Evolutionary conservation across 2,329 filamentous ascomycete genomes (phyloP).

Genomic region (Claviceps fusiformis): DNA sequence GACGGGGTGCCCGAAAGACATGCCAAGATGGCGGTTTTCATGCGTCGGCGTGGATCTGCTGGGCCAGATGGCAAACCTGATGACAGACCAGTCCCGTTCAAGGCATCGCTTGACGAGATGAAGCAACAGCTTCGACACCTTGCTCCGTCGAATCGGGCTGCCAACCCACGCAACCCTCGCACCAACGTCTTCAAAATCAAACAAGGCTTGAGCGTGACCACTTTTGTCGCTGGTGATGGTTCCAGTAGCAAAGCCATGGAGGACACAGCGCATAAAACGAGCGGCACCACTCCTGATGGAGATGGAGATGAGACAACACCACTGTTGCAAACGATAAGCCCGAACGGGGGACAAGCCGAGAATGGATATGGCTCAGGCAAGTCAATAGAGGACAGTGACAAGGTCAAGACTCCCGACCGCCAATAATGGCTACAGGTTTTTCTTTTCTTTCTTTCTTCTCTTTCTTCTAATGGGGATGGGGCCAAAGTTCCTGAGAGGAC

Average conservation of each 20-base stretch:
- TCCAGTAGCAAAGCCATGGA: constrained; percentile 4
- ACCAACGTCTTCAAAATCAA: constrained; percentile 57
- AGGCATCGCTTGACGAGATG: constrained; percentile 49
- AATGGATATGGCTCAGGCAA: constrained; percentile 8
- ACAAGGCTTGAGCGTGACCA: constrained; percentile 19
- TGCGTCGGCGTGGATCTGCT: constrained; percentile 44
- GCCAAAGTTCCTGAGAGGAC: not conserved
- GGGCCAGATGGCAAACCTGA: constrained; percentile 37
- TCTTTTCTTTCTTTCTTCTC: not conserved
- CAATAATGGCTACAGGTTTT: not conserved
- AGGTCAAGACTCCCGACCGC: not conserved
- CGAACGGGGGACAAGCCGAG: constrained; percentile 5
- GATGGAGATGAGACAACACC: constrained; percentile 8
- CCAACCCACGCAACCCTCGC: constrained; percentile 45
- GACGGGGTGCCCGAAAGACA: constrained; percentile 30
- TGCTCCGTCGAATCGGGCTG: constrained; percentile 53
- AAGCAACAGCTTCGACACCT: constrained; percentile 46
- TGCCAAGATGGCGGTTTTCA: constrained; percentile 41
- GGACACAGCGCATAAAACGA: not conserved
- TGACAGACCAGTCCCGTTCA: constrained; percentile 36
- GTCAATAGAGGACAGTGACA: constrained; percentile 3
- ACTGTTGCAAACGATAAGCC: constrained; percentile 3
- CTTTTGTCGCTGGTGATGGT: constrained; percentile 3
- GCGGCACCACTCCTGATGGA: not conserved
- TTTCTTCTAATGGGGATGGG: not conserved